A percentile compares a stretch with the other conserved stretches of the same genome.
Conservation (phyloP, 768 basidiomycete species). For the Mycena floridula region DNA sequence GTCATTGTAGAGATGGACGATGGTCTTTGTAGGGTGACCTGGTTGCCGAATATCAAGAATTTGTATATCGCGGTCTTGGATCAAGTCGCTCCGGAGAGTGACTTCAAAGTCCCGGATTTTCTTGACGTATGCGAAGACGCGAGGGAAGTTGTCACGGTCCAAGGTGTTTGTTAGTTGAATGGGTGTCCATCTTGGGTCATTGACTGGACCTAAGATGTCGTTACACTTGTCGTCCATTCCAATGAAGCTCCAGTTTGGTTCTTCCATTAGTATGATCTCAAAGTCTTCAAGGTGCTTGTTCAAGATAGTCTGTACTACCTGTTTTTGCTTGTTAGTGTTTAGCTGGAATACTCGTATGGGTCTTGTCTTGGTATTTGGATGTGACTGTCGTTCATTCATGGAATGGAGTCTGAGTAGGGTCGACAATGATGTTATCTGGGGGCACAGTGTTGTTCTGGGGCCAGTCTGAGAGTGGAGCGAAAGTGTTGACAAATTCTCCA, state of each 20-base stretch:
- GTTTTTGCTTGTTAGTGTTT: conserved; percentile 13
- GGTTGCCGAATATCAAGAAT: background rate
- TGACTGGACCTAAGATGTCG: conserved; percentile 3
- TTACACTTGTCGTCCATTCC: conserved; percentile 5
- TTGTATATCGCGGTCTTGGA: background rate
- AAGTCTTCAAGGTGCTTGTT: conserved; percentile 11
- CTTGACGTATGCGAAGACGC: too few relatives aligned
- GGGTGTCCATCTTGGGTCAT: conserved; percentile 13
- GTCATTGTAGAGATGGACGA: background rate
- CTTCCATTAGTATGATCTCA: conserved; percentile 19
- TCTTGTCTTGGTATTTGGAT: too few relatives aligned
- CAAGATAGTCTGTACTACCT: conserved; percentile 1
- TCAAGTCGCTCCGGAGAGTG: too few relatives aligned
- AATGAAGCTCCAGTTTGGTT: conserved; percentile 18
- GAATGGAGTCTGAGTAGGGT: too few relatives aligned
- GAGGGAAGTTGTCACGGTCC: background rate
- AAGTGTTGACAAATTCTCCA: too few relatives aligned
- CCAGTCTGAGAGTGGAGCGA: too few relatives aligned
- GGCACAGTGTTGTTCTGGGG: too few relatives aligned
- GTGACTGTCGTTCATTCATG: too few relatives aligned
- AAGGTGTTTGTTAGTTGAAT: background rate
- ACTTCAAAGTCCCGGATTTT: too few relatives aligned
- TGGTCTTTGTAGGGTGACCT: background rate
- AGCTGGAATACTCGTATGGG: background rate
- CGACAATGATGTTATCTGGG: too few relatives aligned